These are phyloP conservation scores for Pisolithus thermaeus DNA, from an alignment of 1,284 basidiomycete genomes.

Conservation along the genomic window DNA sequence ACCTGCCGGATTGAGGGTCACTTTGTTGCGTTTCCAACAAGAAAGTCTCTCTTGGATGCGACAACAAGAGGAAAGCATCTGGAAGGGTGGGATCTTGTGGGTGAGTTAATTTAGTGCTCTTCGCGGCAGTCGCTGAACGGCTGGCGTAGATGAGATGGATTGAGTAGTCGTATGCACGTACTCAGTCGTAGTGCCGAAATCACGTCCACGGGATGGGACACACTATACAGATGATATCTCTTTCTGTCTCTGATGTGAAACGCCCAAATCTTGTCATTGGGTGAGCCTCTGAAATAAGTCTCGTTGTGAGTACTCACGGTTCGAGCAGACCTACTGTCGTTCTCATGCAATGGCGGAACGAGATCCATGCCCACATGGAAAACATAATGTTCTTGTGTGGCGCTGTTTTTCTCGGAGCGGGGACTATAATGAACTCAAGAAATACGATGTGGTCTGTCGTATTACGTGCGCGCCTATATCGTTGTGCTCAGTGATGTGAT, in stretches of 20 bases:
- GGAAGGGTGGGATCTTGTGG: conserved; percentile 92
- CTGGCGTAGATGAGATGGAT: conserved; percentile 80
- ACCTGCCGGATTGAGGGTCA: conserved; percentile 73
- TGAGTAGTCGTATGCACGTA: conserved; percentile 28
- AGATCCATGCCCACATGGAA: conserved; percentile 80
- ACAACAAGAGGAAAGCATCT: conserved; percentile 83
- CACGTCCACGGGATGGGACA: conserved; percentile 80
- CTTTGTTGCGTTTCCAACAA: conserved; percentile 76
- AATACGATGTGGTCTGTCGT: conserved; percentile 79
- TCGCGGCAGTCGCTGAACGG: conserved; percentile 1
- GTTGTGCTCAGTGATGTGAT: conserved; percentile 7
- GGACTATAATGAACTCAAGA: conserved; percentile 63
- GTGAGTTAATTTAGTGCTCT: conserved; percentile 38
- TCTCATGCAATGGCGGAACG: conserved; percentile 98
- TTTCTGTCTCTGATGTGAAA: conserved; percentile 74
- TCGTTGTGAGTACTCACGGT: conserved; percentile 3
- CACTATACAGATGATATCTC: conserved; percentile 94
- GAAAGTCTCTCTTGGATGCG: conserved; percentile 97
- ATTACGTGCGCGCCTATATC: neutral
- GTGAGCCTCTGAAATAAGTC: conserved; percentile 38
- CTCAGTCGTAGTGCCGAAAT: conserved; percentile 3
- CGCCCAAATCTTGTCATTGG: conserved; percentile 91
- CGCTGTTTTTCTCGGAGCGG: conserved; percentile 75
- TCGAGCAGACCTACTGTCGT: conserved; percentile 81
- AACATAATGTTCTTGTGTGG: conserved; percentile 86